Evolutionary conservation across 441 rosid species (phyloP).

Genomic region (Oxalis stricta): DNA sequence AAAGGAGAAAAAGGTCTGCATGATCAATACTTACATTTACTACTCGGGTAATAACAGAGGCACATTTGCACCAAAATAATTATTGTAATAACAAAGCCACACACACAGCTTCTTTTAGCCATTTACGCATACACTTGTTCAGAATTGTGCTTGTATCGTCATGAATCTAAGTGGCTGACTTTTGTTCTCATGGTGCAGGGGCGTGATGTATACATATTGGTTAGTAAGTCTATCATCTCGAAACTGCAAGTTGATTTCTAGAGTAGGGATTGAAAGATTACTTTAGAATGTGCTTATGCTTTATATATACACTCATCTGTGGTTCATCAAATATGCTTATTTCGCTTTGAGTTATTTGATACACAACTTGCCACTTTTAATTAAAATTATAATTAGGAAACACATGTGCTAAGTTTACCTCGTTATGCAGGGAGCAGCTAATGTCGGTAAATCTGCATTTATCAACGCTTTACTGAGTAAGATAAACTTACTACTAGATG

Average conservation of each 20-base stretch:
- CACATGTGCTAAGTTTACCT: slow-evolving; percentile 9
- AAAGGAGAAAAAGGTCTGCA: slow-evolving; percentile 75
- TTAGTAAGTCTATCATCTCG: slow-evolving; percentile 32
- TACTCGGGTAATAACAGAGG: too few relatives aligned
- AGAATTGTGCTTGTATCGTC: slow-evolving; percentile 2
- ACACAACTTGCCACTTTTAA: too few relatives aligned
- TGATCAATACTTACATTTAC: too few relatives aligned
- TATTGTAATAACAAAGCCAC: too few relatives aligned
- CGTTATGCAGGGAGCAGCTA: slow-evolving; percentile 72
- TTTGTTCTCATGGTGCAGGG: slow-evolving; percentile 57
- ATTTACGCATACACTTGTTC: too few relatives aligned
- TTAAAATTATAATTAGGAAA: background rate
- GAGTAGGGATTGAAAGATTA: slow-evolving; percentile 1
- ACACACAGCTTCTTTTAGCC: too few relatives aligned
- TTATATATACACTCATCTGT: too few relatives aligned
- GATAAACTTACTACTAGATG: slow-evolving; percentile 12
- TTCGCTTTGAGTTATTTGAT: too few relatives aligned
- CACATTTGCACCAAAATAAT: too few relatives aligned
- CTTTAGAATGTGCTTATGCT: too few relatives aligned
- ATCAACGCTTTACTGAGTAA: slow-evolving; percentile 81
- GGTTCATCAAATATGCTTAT: too few relatives aligned
- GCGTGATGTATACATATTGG: slow-evolving; percentile 92
- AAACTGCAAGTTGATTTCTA: slow-evolving; percentile 11
- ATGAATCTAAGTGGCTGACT: slow-evolving; percentile 12
- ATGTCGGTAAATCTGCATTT: slow-evolving; percentile 97